A percentile compares a stretch with the other conserved stretches of the same genome.
Evolutionary conservation across 768 basidiomycete genomes (phyloP).

Genomic region (Exidia glandulosa): DNA sequence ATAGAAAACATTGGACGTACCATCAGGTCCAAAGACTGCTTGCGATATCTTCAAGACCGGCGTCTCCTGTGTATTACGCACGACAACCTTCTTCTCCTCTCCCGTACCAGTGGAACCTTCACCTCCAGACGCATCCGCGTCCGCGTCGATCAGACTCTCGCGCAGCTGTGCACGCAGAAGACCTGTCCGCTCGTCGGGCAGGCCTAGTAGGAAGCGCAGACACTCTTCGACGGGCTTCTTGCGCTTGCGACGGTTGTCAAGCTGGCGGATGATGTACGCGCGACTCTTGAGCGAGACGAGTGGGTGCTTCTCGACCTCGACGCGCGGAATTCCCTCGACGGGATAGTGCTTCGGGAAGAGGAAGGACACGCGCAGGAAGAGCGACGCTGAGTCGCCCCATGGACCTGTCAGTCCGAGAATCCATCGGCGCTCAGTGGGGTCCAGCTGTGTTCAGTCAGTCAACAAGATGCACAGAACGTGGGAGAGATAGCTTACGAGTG

Average conservation of each 20-base stretch:
- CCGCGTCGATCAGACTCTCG: conserved; percentile 59
- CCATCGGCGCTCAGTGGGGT: conserved; percentile 47
- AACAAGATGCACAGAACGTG: background rate
- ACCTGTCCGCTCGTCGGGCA: conserved; percentile 42
- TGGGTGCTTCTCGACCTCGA: conserved; percentile 77
- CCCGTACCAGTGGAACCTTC: conserved; percentile 14
- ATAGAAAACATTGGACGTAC: conserved; percentile 26
- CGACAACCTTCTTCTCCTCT: conserved; percentile 59
- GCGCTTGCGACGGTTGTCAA: conserved; percentile 59
- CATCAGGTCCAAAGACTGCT: conserved; percentile 81
- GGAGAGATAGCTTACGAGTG: conserved; percentile 46
- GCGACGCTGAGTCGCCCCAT: conserved; percentile 78
- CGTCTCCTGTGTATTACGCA: background rate
- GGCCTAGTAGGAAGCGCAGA: conserved; percentile 67
- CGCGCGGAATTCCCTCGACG: conserved; percentile 46
- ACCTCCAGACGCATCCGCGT: conserved; percentile 25
- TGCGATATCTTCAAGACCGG: conserved; percentile 77
- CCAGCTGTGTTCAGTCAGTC: conserved; percentile 18
- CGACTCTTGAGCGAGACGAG: conserved; percentile 69
- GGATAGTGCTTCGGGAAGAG: conserved; percentile 82
- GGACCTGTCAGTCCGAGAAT: conserved; percentile 82
- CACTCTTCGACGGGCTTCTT: conserved; percentile 80
- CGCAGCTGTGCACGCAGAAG: conserved; percentile 23
- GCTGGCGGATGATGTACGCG: conserved; percentile 64
- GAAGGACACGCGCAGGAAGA: conserved; percentile 82